Conservation (phyloP, 257 asterid genomes). For the Solanum sparsipilum region DNA sequence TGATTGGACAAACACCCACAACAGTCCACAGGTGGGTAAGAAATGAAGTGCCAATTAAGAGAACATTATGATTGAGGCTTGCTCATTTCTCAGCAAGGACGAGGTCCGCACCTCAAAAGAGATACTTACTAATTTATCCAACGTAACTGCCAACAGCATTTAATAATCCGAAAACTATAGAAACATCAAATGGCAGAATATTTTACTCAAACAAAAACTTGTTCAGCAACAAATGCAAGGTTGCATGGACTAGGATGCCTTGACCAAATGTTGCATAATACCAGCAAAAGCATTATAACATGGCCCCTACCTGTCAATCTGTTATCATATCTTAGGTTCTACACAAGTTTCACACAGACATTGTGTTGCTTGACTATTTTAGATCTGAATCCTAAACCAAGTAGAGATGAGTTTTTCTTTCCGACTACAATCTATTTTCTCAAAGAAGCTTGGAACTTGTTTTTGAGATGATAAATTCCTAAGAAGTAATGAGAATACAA, state of each 20-base stretch:
- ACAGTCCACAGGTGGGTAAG: neutral
- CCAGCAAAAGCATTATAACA: neutral
- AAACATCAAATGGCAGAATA: neutral
- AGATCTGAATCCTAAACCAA: neutral
- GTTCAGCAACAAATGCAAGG: neutral
- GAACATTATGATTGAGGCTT: neutral
- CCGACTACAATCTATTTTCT: neutral
- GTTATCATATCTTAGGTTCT: neutral
- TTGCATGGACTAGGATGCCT: neutral
- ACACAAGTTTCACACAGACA: neutral
- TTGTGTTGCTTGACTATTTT: neutral
- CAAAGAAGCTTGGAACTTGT: neutral
- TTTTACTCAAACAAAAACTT: neutral
- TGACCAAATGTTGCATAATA: neutral
- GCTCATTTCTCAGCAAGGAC: neutral
- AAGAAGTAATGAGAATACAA: neutral
- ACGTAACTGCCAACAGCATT: neutral
- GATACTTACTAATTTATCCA: neutral
- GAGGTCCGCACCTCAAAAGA: neutral
- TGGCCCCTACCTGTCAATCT: neutral
- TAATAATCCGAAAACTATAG: neutral
- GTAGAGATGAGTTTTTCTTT: neutral
- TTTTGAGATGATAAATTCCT: neutral
- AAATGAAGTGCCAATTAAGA: neutral
- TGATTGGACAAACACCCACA: neutral